These are phyloP conservation scores for Colletotrichum destructivum DNA, from an alignment of 2,329 filamentous ascomycete species.

Conservation along the genomic window DNA sequence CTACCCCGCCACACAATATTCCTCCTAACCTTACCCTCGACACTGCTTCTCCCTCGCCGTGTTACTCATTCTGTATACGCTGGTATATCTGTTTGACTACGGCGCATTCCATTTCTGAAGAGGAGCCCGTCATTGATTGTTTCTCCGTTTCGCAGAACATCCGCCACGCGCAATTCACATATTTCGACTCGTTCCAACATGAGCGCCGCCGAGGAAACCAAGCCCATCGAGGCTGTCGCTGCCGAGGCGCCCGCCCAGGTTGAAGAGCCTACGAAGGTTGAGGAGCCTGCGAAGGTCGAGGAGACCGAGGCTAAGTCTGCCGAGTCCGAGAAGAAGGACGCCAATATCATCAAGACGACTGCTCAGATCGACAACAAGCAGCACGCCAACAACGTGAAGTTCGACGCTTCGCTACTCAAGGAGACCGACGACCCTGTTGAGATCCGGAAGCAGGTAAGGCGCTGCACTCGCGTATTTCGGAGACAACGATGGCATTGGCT, in stretches of 20 bases:
- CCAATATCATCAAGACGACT: constrained; percentile 62
- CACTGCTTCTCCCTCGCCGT: neutral
- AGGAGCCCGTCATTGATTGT: neutral
- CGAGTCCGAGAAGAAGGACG: constrained; percentile 39
- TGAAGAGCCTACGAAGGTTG: constrained; percentile 47
- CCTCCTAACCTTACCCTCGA: constrained; percentile 6
- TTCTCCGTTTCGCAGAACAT: constrained; percentile 1
- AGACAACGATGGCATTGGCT: neutral
- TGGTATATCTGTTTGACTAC: neutral
- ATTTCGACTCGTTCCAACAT: constrained; percentile 47
- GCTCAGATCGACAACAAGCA: constrained; percentile 57
- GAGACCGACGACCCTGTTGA: constrained; percentile 83
- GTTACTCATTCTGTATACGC: constrained; percentile 12
- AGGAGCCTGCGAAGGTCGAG: constrained; percentile 45
- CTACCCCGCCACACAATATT: constrained; percentile 40
- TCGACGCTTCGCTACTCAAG: constrained; percentile 76
- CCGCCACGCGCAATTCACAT: neutral
- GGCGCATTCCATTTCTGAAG: neutral
- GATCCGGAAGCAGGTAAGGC: constrained; percentile 85
- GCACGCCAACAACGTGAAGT: constrained; percentile 75
- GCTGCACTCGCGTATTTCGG: neutral
- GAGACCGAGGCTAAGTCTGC: constrained; percentile 45
- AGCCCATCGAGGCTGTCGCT: constrained; percentile 55
- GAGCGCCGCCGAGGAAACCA: constrained; percentile 58
- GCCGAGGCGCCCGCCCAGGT: constrained; percentile 45